These are phyloP conservation scores for Trichaptum fuscoviolaceum DNA, from an alignment of 768 basidiomycete genomes.

Conservation along the genomic window DNA sequence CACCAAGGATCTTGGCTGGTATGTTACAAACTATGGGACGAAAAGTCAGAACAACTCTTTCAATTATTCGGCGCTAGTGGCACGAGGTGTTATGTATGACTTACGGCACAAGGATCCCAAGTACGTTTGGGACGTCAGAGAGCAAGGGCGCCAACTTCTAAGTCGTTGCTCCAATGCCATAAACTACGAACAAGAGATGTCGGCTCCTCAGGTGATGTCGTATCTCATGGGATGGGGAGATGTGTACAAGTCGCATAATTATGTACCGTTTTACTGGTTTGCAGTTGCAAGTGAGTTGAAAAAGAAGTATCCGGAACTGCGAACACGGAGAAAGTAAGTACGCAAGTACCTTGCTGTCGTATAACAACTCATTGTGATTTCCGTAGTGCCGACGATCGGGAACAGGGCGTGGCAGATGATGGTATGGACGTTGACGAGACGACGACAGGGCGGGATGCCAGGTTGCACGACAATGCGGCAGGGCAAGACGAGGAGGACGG, in stretches of 20 bases:
- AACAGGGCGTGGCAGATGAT: no score
- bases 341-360: background rate
- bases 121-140: slow-evolving; percentile 14
- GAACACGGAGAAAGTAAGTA: background rate
- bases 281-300: slow-evolving; percentile 18
- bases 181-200: slow-evolving; percentile 33
- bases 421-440: no score
- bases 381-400: no score
- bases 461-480: no score
- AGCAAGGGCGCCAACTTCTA: slow-evolving; percentile 25
- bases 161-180: slow-evolving; percentile 27
- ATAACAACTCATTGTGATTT: no score
- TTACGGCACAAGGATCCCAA: background rate
- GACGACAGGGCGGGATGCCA: no score
- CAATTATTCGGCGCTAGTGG: slow-evolving; percentile 33
- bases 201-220: slow-evolving; percentile 32
- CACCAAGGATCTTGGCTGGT: slow-evolving; percentile 30
- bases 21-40: slow-evolving; percentile 28
- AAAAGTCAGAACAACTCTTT: slow-evolving; percentile 31
- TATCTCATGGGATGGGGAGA: slow-evolving; percentile 44
- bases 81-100: slow-evolving; percentile 27
- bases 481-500: no score
- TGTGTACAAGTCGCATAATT: slow-evolving; percentile 30
- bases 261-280: slow-evolving; percentile 30
- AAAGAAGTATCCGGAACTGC: slow-evolving; percentile 20